Evolutionary conservation across 441 rosid genomes (phyloP), one percentile per base, ranked within the genome.

Genomic region (Erodium texanum): DNA sequence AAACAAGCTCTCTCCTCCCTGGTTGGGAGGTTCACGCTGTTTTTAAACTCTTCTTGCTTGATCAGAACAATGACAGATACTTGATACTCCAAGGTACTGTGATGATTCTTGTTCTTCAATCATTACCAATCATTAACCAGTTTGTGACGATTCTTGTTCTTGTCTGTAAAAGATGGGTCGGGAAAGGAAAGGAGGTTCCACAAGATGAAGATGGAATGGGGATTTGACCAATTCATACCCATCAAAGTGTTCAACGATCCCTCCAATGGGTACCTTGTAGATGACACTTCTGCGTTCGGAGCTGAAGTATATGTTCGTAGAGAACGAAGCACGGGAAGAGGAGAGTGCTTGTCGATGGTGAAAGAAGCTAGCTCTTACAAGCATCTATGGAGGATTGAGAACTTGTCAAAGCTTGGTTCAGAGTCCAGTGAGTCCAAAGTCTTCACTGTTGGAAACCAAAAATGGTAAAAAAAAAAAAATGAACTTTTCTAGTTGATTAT

Each of bases 291-390:
- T 27, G 79, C 80, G 68, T 68, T 89, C 62, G 96, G 96, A 29
- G 88, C 81, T 24, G 93, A 89, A 74, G 87, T 87, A 4, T 83
- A 82, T 69, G 87, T 86, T n/a, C 59, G 80, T 1, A 80, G 73
- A 61, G 96, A 86, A 79, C 83, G 70, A 59, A 75, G 78, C 71
- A 71, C 73, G 1, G 85, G 88, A n/a, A 73, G 73, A 72, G 86
- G 86, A 66, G 89, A 87, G 76, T 76, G 82, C 64, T 79, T 89
- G 52, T 78, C 77, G 27, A 75, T 87, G 88, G 20, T 67, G 3
- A 81, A 76, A 43, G 80, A 78, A 23, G 14, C 69, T 22, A 11
- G 63, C 10, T 11, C 66, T n/a, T 16, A 48, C 66, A 77, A 71
- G 65, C 65, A 71, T 66, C 19, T 62, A 7, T 84, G 86, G 85